These are phyloP conservation scores for Ehretia macrophylla DNA, from an alignment of 257 asterid genomes.

Conservation along the genomic window DNA sequence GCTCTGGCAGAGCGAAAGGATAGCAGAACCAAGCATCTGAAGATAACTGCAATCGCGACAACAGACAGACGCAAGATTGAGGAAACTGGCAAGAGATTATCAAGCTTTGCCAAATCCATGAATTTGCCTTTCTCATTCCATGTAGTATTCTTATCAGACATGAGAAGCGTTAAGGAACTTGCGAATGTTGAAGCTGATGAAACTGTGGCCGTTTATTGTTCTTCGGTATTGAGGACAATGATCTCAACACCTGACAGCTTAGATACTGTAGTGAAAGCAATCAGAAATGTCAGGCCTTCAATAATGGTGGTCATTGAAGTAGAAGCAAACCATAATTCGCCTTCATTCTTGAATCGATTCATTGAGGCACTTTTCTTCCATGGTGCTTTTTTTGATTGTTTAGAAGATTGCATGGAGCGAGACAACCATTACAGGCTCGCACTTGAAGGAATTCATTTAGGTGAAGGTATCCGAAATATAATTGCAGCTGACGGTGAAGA, in stretches of 20 bases:
- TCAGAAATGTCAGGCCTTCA: conserved; percentile 39
- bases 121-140: conserved; percentile 40
- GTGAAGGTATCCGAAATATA: conserved; percentile 52
- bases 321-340: conserved; percentile 67
- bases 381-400: conserved; percentile 49
- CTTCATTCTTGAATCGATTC: conserved; percentile 53
- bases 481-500: conserved; percentile 47
- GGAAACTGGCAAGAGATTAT: conserved; percentile 42
- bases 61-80: conserved; percentile 25
- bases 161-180: conserved; percentile 38
- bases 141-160: conserved; percentile 31
- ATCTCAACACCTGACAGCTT: conserved; percentile 33
- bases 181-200: conserved; percentile 30
- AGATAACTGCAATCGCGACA: conserved; percentile 49
- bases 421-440: conserved; percentile 26
- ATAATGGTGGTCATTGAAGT: conserved; percentile 57
- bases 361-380: conserved; percentile 47
- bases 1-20: conserved; percentile 38
- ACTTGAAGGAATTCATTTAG: conserved; percentile 41
- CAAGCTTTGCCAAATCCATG: conserved; percentile 45
- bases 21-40: conserved; percentile 24
- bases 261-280: conserved; percentile 37
- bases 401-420: conserved; percentile 56
- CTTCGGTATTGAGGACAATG: conserved; percentile 47
- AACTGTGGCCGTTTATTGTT: conserved; percentile 40